Percentiles rank a stretch among this genome's conserved stretches.
Conservation (phyloP, 805 yeast genomes). For the Wickerhamiella sorbophila region DNA sequence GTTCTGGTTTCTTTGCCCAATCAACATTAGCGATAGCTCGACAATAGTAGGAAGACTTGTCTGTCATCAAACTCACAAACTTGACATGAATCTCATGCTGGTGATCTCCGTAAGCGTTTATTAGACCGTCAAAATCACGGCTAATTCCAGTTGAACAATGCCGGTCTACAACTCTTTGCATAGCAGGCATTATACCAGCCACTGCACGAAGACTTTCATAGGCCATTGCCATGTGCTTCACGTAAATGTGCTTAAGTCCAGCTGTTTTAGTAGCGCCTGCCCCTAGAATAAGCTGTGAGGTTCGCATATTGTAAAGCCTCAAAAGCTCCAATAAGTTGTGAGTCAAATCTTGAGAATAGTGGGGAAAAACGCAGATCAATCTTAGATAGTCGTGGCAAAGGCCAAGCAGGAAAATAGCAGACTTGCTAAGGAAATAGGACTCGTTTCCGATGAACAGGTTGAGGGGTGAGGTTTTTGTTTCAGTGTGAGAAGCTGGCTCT, state of each 20-base stretch:
- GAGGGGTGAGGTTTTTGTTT: conserved; percentile 3
- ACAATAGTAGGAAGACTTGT: conserved; percentile 41
- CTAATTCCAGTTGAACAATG: conserved; percentile 19
- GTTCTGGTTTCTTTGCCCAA: conserved; percentile 35
- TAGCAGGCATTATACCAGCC: conserved; percentile 27
- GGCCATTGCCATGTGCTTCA: conserved; percentile 54
- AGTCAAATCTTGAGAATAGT: conserved; percentile 20
- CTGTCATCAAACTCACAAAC: conserved; percentile 56
- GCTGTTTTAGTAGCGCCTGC: conserved; percentile 65
- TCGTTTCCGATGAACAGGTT: conserved; percentile 35
- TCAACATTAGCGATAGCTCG: conserved; percentile 33
- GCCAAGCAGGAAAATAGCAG: conserved; percentile 29
- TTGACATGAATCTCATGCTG: conserved; percentile 48
- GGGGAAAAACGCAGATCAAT: conserved; percentile 43
- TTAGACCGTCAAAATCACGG: conserved; percentile 29
- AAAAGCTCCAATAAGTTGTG: conserved; percentile 31
- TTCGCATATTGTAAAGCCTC: conserved; percentile 38
- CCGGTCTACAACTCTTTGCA: conserved; percentile 24
- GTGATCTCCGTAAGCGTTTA: conserved; percentile 39
- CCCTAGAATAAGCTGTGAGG: conserved; percentile 47
- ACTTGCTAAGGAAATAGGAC: conserved; percentile 44
- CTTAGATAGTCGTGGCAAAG: conserved; percentile 40
- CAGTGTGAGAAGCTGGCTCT: not conserved
- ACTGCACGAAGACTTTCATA: conserved; percentile 48
- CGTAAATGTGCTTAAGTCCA: conserved; percentile 57